Base-by-base conservation (phyloP, 1,139 yeast species). In the Hyphopichia buzzinii region DNA sequence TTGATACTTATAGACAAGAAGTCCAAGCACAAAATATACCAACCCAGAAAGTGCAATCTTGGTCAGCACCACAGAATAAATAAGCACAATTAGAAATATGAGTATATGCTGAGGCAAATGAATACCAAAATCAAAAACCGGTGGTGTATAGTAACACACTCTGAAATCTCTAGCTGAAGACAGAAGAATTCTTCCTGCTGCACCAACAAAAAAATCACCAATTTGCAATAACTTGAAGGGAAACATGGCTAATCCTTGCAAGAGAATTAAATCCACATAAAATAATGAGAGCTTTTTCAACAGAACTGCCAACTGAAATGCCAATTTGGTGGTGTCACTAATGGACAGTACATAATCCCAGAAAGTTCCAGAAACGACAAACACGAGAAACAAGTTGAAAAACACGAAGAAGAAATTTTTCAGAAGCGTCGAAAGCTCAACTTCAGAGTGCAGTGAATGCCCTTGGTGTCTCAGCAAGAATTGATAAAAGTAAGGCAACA, bases 221-320 rank as follows among this genome's bases (percentile, higher is more conserved):
- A 55, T 41, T 45, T 57, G 51, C 8, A 81, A 54, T 19, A 84
- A 60, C 48, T 83, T 79, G 50, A 81, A 81, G 0, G 96, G 96
- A 53, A 84, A 83, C 74, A 88, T 83, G 1, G 92, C 95, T 28
- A 87, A 59, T 0, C 95, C 96, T 57, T 87, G 96, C 29, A 87
- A 70, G 19, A 87, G 72, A 37, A 87, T 86, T 57, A 87, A 71
- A 56, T 87, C 94, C 34, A 84, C 89, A 58, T 88, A 87, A 56
- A 87, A 88, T 38, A 84, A 64, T 6, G 95, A 83, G 37, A 85
- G 70, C 33, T 79, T 76, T 47, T 81, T 73, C 46, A 87, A 64
- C 1, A 92, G 82, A 25, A 77, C 73, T 0, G 96, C 95, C 40
- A 87, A 64, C 43, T 82, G 79, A 50, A 80, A 81, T 0, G 96